Evolutionary conservation across 75 land plant species (phyloP), one percentile per base, ranked within the genome.

Genomic region (Selaginella tamariscina): DNA sequence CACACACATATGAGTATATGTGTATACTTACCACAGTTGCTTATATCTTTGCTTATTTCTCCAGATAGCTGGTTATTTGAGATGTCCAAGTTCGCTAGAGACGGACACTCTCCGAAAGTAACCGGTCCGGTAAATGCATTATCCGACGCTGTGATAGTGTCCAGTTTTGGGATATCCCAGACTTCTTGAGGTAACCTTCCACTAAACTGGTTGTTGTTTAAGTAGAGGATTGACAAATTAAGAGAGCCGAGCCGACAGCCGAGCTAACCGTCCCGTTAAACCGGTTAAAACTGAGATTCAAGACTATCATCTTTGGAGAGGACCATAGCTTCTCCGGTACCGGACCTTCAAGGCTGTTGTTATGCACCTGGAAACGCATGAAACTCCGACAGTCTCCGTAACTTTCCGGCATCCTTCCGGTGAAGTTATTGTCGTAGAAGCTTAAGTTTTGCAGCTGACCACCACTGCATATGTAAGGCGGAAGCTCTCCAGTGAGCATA

Each of bases 91-190:
- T 5, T 15, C 15, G 5, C 49, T 15, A 39, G 15, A 39, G 49
- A 39, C 11, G 49, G 11, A 39, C 49, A 39, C 11, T 15, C 15
- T 15, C 49, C 49, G n/a, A n/a, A n/a, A 39, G 15, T 39, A 5
- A 5, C 11, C 11, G 15, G 15, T 39, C 49, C 49, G 49, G 49
- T 5, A 15, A 39, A 5, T 39, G 49, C 5, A 15, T 39, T 39
- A 39, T 39, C 49, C 49, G 49, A 39, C 11, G 49, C 49, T 15
- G 49, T 39, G 32, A 86, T 62, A 8, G 27, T 1, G 21, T 67
- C 8, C 62, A 59, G 23, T 5, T 59, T 21, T 8, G 62, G 62
- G 8, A 59, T 8, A 9, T 59, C 8, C n/a, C 62, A 8, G 9
- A 59, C 9, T n/a, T 59, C 62, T 5, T 59, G 9, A 2, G 62